phyloP scores from a whole-genome alignment of 2,329 filamentous ascomycete genomes.

The Amphichorda felina region DNA sequence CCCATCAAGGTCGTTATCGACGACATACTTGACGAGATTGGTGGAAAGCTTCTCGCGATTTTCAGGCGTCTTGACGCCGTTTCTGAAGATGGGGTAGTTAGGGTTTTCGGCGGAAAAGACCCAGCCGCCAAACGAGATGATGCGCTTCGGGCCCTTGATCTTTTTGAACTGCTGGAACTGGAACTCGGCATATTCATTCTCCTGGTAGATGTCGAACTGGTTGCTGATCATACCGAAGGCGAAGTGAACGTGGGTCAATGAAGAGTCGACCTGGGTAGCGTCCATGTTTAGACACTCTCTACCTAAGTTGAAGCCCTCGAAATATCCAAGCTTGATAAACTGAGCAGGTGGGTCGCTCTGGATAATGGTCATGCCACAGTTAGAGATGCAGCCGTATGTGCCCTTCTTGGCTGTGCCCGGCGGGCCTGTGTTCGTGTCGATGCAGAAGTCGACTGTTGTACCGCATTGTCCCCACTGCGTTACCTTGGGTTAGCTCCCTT shows the following conservation, averaged over 20 bases:
- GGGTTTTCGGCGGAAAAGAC: constrained; percentile 14
- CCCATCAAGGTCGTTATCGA: constrained; percentile 26
- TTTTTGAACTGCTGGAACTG: constrained; percentile 4
- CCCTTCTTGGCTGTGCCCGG: no score
- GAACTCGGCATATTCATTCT: no score
- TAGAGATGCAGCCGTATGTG: constrained; percentile 12
- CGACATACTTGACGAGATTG: constrained; percentile 25
- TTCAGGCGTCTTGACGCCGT: constrained; percentile 13
- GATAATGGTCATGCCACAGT: constrained; percentile 18
- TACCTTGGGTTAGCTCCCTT: no score
- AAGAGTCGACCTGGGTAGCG: constrained; percentile 16
- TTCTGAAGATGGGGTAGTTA: constrained; percentile 14
- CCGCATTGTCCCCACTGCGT: no score
- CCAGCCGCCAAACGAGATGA: constrained; percentile 24
- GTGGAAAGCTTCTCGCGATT: constrained; percentile 24
- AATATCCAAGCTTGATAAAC: constrained; percentile 15
- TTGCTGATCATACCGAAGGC: no score
- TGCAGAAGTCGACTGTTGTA: constrained; percentile 7
- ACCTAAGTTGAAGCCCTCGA: constrained; percentile 16
- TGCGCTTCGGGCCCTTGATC: constrained; percentile 6
- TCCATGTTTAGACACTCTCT: constrained; percentile 16
- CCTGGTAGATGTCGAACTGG: not conserved
- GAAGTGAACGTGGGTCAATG: constrained; percentile 5
- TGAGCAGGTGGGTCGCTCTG: constrained; percentile 13
- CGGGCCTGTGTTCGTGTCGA: no score